phyloP scores from a whole-genome alignment of 2,329 filamentous ascomycete species.

The Neophaeococcomyces aloes region DNA sequence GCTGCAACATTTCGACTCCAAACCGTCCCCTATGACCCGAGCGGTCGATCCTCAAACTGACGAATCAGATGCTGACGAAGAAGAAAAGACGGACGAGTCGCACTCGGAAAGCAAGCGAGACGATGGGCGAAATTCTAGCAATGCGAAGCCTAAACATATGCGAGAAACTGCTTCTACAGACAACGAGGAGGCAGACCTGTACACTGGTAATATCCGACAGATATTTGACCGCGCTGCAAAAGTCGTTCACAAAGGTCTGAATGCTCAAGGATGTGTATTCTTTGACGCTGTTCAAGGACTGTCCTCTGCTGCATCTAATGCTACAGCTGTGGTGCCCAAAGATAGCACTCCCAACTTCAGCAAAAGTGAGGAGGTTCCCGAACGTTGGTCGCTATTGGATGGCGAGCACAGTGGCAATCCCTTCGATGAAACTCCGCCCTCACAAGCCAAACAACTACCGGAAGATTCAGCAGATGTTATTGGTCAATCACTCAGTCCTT shows the following conservation, averaged over 20 bases:
- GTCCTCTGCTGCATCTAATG: neutral
- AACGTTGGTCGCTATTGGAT: too few species aligned
- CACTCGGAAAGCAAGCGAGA: neutral
- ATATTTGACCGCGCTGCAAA: conserved; percentile 37
- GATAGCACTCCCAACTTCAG: conserved; percentile 14
- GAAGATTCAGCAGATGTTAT: neutral
- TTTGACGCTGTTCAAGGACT: conserved; percentile 17
- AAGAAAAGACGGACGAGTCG: neutral
- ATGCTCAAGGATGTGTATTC: conserved; percentile 31
- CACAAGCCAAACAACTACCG: neutral
- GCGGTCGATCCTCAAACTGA: conserved; percentile 5
- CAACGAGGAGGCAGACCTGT: neutral
- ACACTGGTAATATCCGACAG: conserved; percentile 3
- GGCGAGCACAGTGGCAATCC: too few species aligned
- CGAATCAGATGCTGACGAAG: neutral
- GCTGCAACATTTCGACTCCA: neutral
- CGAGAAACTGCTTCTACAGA: neutral
- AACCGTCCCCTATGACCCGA: neutral
- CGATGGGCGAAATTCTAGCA: neutral
- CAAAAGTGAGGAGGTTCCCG: neutral
- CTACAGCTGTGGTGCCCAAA: neutral
- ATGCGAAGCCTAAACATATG: neutral
- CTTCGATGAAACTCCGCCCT: too few species aligned
- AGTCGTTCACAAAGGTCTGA: conserved; percentile 34
- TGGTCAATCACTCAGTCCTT: neutral